Base-by-base conservation (phyloP, 139 green algal species). In the Nannochloris sp. region DNA sequence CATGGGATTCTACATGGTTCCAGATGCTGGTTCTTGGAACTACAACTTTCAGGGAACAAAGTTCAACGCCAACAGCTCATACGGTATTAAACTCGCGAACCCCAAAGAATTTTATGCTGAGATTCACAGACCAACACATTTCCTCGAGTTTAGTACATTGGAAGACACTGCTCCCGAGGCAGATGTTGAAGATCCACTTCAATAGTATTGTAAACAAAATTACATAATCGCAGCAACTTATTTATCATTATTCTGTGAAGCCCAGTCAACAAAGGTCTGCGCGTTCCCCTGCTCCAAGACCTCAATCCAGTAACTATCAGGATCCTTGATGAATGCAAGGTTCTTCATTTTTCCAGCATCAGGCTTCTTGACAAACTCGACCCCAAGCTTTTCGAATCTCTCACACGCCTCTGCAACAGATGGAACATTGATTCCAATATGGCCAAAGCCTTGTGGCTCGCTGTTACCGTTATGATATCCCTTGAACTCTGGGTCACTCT, bases 1-100 rank as follows among this genome's bases (percentile, higher is more conserved):
- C 82, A 92, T 97, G 81, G 93, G 92, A 73, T 98, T 95, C 66
- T 97, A 91, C 82, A 97, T 97, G 91, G 80, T 91, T 46, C 89
- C 88, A 11, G 86, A 96, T 70, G 76, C 82, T n/a, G 82, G 87
- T 50, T 77, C 62, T 61, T 99, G 93, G 93, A 99, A 99, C 75
- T 99, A 95, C 80, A 97, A 97, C 75, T 99, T 99, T 80, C 90
- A 90, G 64, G 85, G 83, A 33, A 84, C 89, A 16, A 87, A 87
- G 67, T 82, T 85, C 72, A 80, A 68, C 20, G 51, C 79, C 30
- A 56, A 33, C 55, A 91, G 87, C 84, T 79, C 78, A 60, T 99
- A 97, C 71, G 82, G 83, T 0, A 69, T 98, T 28, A 81, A 79
- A 70, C 78, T 98, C 55, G 72, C 81, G 36, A 96, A 97, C 70